phyloP scores from a whole-genome alignment of 352 stramenopile genomes.

The Phytophthora sp. region DNA sequence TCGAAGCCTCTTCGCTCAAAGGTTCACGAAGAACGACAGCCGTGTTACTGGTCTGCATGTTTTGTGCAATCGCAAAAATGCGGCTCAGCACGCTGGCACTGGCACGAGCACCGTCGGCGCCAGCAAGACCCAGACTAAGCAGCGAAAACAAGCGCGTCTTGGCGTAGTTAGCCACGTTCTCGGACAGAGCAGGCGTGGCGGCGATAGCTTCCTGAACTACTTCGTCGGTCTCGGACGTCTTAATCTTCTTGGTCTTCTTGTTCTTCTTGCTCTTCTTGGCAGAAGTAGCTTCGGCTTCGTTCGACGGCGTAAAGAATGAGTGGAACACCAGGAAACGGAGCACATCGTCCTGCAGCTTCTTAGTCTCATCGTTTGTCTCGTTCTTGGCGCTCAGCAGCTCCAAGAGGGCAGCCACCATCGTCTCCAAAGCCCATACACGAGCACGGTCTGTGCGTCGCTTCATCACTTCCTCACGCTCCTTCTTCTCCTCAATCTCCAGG shows the following conservation, averaged over 20 bases:
- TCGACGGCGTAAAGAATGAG: constrained; percentile 59
- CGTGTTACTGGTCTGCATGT: constrained; percentile 39
- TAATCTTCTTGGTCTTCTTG: constrained; percentile 40
- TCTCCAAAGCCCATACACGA: constrained; percentile 78
- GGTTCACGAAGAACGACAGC: constrained; percentile 44
- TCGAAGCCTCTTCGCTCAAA: constrained; percentile 41
- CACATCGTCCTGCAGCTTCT: constrained; percentile 45
- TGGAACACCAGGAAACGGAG: constrained; percentile 76
- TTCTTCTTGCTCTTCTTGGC: constrained; percentile 64
- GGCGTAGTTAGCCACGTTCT: constrained; percentile 45
- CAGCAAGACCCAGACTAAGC: constrained; percentile 60
- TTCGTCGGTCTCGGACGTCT: constrained; percentile 21
- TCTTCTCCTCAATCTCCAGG: constrained; percentile 79
- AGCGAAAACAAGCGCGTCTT: constrained; percentile 77
- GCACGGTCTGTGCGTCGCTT: constrained; percentile 65
- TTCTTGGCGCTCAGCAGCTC: constrained; percentile 45
- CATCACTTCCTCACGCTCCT: constrained; percentile 64
- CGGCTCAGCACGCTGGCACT: constrained; percentile 53
- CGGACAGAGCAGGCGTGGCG: constrained; percentile 53
- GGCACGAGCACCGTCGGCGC: constrained; percentile 33
- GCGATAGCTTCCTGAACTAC: constrained; percentile 33
- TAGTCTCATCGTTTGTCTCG: constrained; percentile 15
- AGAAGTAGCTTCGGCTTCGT: constrained; percentile 36
- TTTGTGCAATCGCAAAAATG: constrained; percentile 47
- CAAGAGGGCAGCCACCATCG: constrained; percentile 52